A percentile compares a stretch with the other conserved stretches of the same genome.
Evolutionary conservation across 225 moss, liverwort and hornwort genomes (phyloP).

Genomic region (Bryum argenteum): DNA sequence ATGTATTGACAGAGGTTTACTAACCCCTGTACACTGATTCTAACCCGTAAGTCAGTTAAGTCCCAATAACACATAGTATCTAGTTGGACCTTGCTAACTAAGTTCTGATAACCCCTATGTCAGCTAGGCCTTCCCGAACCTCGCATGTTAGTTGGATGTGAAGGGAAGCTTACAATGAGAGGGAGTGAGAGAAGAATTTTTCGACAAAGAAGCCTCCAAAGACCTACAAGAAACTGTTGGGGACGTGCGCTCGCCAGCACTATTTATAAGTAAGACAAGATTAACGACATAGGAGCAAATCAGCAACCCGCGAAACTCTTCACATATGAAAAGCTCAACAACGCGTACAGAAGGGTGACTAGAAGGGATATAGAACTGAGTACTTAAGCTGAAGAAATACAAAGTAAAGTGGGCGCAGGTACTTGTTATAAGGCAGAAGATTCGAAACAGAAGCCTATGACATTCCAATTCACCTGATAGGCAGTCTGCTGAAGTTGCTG

Average conservation of each 20-base stretch:
- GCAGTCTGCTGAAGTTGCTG: constrained; percentile 51
- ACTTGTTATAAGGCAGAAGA: background rate
- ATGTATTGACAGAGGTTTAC: too few relatives aligned
- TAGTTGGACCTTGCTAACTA: too few relatives aligned
- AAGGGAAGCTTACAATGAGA: constrained; percentile 46
- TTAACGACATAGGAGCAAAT: constrained; percentile 11
- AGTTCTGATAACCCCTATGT: too few relatives aligned
- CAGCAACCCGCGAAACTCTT: constrained; percentile 16
- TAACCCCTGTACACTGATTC: too few relatives aligned
- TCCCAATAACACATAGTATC: too few relatives aligned
- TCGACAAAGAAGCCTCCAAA: constrained; percentile 57
- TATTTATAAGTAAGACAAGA: constrained; percentile 7
- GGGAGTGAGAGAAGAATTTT: constrained; percentile 59
- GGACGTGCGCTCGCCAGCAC: constrained; percentile 56
- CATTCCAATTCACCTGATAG: constrained; percentile 43
- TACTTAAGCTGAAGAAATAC: too few relatives aligned
- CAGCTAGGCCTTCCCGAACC: too few relatives aligned
- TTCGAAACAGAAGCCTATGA: background rate
- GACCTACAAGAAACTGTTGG: constrained; percentile 51
- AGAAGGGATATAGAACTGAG: background rate
- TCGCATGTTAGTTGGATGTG: background rate
- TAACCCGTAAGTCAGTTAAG: too few relatives aligned
- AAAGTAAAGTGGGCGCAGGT: background rate
- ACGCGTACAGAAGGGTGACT: background rate
- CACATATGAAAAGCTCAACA: background rate